Evolutionary conservation across 2,329 filamentous ascomycete species (phyloP).

Genomic region (Xylaria digitata): DNA sequence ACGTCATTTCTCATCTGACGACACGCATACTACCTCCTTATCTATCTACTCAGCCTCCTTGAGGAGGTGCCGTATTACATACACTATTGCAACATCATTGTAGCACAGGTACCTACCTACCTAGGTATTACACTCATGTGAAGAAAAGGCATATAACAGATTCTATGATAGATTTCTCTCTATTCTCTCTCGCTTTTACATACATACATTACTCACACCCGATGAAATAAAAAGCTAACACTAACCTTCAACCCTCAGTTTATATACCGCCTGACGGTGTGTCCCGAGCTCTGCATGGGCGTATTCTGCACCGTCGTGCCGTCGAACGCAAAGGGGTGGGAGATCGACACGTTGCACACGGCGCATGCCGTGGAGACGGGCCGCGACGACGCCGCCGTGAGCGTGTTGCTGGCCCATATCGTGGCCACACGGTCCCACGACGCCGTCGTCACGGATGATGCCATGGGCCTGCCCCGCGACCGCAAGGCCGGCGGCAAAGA

Average conservation of each 20-base stretch:
- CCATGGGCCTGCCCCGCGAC: constrained; percentile 78
- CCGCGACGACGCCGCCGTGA: constrained; percentile 64
- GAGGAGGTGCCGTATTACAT: neutral
- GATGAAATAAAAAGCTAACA: constrained; percentile 1
- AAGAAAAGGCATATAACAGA: neutral
- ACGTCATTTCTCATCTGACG: neutral
- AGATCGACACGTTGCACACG: constrained; percentile 64
- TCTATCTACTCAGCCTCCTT: constrained; percentile 2
- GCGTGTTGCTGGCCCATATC: constrained; percentile 80
- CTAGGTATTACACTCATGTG: neutral
- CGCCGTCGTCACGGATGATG: constrained; percentile 74
- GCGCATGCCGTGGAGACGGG: constrained; percentile 70
- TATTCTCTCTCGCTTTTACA: neutral
- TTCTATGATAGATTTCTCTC: neutral
- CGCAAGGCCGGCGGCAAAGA: constrained; percentile 66
- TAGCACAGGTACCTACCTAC: neutral
- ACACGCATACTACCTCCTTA: neutral
- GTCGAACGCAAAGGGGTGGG: constrained; percentile 58
- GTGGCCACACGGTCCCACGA: constrained; percentile 77
- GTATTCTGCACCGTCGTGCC: constrained; percentile 76
- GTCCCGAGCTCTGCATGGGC: constrained; percentile 81
- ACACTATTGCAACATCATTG: neutral
- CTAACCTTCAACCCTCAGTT: constrained; percentile 64
- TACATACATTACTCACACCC: neutral
- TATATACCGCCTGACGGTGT: constrained; percentile 78